Evolutionary conservation across 768 basidiomycete species (phyloP), one percentile per base, ranked within the genome.

Genomic region (Boletus tomentosulus): DNA sequence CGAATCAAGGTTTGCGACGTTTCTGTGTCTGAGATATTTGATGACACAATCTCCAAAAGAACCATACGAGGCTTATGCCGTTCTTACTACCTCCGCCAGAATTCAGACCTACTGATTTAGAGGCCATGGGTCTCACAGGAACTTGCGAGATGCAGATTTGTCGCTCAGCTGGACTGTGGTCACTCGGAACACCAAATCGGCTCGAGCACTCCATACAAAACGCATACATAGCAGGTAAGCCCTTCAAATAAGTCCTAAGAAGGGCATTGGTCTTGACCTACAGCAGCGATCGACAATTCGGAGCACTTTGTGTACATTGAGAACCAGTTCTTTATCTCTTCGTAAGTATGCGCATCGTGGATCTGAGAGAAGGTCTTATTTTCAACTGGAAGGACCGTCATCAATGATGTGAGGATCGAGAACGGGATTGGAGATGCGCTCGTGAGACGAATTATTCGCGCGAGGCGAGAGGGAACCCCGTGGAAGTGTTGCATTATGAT

Each of bases 261-360:
- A 30, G 10, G 7, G 6, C 12, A 19, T 13, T 0, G 12, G 13
- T 22, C 6, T 51, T 66, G 16, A 66, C 12, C 15, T 3, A 13
- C 52, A 49, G 47, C 57, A 94, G 92, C 92, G 10, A 97, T 97
- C 50, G 86, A 95, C 64, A 75, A 89, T 64, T 95, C 93, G 25
- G 93, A 98, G 61, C 93, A 97, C 65, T 99, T 98, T 66, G 90
- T 99, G 33, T 99, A 99, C 73, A 97, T 99, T 58, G 96, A 98
- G 67, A 93, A 94, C 60, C 91, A 93, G 66, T 93, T 92, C 65
- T 92, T 93, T 70, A 89, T 93, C 58, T 86, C 89, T 1, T 91
- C 89, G 90, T 92, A 69, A 66, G 88, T 57, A 47, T 39, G 6
- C 24, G 3, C 11, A 41, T 38, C n/a, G 16, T 38, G 25, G 6